A percentile compares a stretch with the other conserved stretches of the same genome.
Conservation (phyloP, 169 alveolate species). For the Cryptosporidium canis region DNA sequence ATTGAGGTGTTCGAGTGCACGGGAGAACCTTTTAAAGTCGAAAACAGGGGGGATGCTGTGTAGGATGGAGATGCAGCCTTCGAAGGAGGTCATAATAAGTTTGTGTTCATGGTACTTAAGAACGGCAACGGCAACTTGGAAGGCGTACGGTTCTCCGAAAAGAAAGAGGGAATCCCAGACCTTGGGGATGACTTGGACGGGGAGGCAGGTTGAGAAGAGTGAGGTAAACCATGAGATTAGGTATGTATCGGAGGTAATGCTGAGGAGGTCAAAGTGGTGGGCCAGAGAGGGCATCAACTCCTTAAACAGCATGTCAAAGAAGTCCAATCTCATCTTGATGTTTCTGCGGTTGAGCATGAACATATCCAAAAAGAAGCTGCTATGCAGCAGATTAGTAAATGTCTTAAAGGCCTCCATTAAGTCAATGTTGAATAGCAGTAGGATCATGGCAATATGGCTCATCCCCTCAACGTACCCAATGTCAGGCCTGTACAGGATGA, state of each 20-base stretch:
- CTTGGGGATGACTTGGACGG: slow-evolving; percentile 48
- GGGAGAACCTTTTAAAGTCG: slow-evolving; percentile 33
- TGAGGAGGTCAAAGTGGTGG: slow-evolving; percentile 51
- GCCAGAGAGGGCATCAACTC: slow-evolving; percentile 66
- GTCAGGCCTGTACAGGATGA: slow-evolving; percentile 54
- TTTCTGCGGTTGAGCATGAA: slow-evolving; percentile 56
- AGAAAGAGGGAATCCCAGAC: slow-evolving; percentile 70
- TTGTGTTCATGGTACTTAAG: slow-evolving; percentile 71
- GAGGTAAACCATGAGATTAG: slow-evolving; percentile 65
- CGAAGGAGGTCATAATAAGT: slow-evolving; percentile 62
- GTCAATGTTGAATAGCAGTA: slow-evolving; percentile 30
- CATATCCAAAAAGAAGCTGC: slow-evolving; percentile 36
- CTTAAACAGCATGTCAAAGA: slow-evolving; percentile 38
- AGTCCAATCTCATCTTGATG: slow-evolving; percentile 60
- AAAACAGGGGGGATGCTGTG: slow-evolving; percentile 55
- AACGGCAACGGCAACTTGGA: slow-evolving; percentile 67
- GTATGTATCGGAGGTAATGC: slow-evolving; percentile 62
- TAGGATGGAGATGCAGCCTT: slow-evolving; percentile 64
- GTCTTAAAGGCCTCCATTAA: slow-evolving; percentile 55
- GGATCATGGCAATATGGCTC: slow-evolving; percentile 61
- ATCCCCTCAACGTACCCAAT: slow-evolving; percentile 71
- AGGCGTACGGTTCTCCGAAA: slow-evolving; percentile 71
- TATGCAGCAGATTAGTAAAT: slow-evolving; percentile 49
- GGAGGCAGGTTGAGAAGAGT: slow-evolving; percentile 47
- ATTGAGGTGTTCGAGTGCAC: slow-evolving; percentile 41